Conservation (phyloP, 305 asterid genomes). For the Plantago lanceolata region DNA sequence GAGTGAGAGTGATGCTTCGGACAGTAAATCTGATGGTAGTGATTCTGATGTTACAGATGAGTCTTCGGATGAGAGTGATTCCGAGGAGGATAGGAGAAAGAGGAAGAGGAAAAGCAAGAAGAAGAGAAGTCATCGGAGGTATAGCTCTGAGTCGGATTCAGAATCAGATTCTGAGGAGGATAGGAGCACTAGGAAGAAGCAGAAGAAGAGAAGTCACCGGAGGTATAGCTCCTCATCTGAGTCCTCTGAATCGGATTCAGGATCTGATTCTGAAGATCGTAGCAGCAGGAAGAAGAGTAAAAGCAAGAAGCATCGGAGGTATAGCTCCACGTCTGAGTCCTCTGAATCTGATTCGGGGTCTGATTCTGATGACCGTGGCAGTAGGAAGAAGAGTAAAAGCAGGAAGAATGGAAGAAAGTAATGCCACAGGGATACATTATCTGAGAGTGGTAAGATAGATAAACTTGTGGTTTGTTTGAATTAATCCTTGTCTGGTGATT, state of each 20-base stretch:
- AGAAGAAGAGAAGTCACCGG: slow-evolving; percentile 52
- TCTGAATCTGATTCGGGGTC: slow-evolving; percentile 71
- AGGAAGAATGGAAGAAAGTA: slow-evolving; percentile 62
- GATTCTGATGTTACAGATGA: slow-evolving; percentile 7
- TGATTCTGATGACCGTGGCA: slow-evolving; percentile 63
- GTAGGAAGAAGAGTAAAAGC: slow-evolving; percentile 64
- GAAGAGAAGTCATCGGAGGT: slow-evolving; percentile 55
- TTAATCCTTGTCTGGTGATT: neutral
- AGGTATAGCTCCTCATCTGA: slow-evolving; percentile 67
- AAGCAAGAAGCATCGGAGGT: slow-evolving; percentile 54
- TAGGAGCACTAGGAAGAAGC: slow-evolving; percentile 62
- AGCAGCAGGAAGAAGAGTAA: slow-evolving; percentile 57
- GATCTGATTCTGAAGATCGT: slow-evolving; percentile 34
- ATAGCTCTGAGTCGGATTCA: slow-evolving; percentile 43
- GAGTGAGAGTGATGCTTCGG: slow-evolving; percentile 38
- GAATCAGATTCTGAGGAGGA: slow-evolving; percentile 35
- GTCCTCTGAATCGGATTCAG: slow-evolving; percentile 36
- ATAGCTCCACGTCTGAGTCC: slow-evolving; percentile 70
- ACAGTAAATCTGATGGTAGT: slow-evolving; percentile 1
- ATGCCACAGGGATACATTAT: slow-evolving; percentile 24
- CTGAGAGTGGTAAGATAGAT: slow-evolving; percentile 4
- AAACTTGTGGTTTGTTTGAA: neutral
- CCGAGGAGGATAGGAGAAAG: slow-evolving; percentile 57
- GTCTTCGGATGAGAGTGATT: slow-evolving; percentile 5
- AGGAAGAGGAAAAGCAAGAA: slow-evolving; percentile 36